Evolutionary conservation across 495 filamentous ascomycete genomes (phyloP).

Genomic region (Bathelium albidoporum): DNA sequence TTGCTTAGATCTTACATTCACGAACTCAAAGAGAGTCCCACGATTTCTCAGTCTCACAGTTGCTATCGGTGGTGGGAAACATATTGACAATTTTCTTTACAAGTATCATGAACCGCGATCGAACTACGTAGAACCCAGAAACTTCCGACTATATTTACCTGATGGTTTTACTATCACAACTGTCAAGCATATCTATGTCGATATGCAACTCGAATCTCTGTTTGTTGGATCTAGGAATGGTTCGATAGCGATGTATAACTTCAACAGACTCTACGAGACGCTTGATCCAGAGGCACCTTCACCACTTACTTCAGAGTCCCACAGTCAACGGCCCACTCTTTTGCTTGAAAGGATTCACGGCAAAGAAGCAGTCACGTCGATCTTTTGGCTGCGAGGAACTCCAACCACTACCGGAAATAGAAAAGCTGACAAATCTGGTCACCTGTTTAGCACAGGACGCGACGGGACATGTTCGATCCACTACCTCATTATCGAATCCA

Average conservation of each 20-base stretch:
- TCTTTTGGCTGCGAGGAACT: constrained; percentile 28
- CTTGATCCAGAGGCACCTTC: neutral
- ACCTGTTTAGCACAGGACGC: constrained; percentile 58
- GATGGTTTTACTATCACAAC: constrained; percentile 33
- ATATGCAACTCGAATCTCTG: constrained; percentile 37
- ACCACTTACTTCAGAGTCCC: neutral
- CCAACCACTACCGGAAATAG: constrained; percentile 8
- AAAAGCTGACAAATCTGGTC: constrained; percentile 21
- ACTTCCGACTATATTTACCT: constrained; percentile 2
- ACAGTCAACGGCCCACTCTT: neutral
- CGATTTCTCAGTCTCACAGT: neutral
- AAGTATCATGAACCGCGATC: neutral
- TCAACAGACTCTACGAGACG: constrained; percentile 4
- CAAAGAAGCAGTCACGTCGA: constrained; percentile 60
- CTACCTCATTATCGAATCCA: constrained; percentile 19
- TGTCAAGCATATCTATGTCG: constrained; percentile 21
- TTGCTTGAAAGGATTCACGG: constrained; percentile 38
- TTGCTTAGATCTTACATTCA: neutral
- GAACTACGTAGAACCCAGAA: neutral
- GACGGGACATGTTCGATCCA: constrained; percentile 63
- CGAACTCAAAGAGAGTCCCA: constrained; percentile 10
- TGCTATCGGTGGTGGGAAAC: neutral
- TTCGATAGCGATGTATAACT: constrained; percentile 44
- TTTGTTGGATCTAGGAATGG: constrained; percentile 61
- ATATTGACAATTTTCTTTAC: neutral